Evolutionary conservation across 768 basidiomycete species (phyloP), one percentile per base, ranked within the genome.

Genomic region (Multifurca ochricompacta): DNA sequence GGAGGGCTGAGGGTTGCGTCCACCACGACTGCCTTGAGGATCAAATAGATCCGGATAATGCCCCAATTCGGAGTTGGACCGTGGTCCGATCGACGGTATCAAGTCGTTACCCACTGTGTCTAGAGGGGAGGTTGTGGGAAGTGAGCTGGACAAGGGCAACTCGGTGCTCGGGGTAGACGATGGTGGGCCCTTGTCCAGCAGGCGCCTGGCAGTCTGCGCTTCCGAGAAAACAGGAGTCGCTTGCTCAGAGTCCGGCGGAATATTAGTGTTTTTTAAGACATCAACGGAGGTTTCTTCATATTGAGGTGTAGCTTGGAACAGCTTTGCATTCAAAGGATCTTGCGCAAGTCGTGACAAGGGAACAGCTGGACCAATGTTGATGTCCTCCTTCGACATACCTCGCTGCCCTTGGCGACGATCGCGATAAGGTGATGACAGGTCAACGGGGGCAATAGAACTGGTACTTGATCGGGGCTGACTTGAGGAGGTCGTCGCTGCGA

Each of bases 31-130:
- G 60, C 50, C 70, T 64, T 63, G 69, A 61, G 63, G 67, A 39
- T 78, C 76, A 48, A 70, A 71, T 55, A 82, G 66, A 68, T 90
- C 89, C 39, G 82, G 64, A 67, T 91, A 91, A 64, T 91, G 83
- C 4, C 89, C 89, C 40, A 89, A 73, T 66, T 89, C 89, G 25
- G 90, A 91, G 65, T 83, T 88, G 6, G 88, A 79, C 45, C 87
- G 80, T 56, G 77, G 78, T 19, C 68, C 67, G 51, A 74, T 53
- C 11, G 69, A 48, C 13, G 57, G 31, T 28, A 34, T 37, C 6
- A 59, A 54, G 18, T 61, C 59, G 10, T 46, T 48, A 21, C 67
- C 66, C 9, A 65, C 67, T 14, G 62, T 58, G 23, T 68, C 68
- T 23, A 78, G 67, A 23, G 80, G 70, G 6, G 77, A 80, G 18